Conservation (phyloP, 2,329 filamentous ascomycete species). For the Orbilia oligospora region DNA sequence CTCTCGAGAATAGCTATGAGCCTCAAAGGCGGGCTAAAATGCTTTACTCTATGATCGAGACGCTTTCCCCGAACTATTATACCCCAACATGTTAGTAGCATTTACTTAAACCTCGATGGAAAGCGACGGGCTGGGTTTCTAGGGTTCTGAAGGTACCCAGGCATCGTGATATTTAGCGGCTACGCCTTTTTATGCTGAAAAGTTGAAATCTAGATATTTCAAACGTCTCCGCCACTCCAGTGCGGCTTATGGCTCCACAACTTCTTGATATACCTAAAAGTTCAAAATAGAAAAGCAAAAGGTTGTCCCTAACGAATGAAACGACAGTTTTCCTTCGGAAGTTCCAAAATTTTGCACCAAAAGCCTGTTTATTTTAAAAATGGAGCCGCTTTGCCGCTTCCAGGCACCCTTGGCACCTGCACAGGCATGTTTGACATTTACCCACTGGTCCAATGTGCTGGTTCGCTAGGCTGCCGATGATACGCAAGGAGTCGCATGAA, state of each 20-base stretch:
- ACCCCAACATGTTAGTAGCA: slow-evolving; percentile 33
- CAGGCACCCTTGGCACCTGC: slow-evolving; percentile 38
- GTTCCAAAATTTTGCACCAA: background rate
- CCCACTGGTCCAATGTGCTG: background rate
- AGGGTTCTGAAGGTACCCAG: slow-evolving; percentile 18
- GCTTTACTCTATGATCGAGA: background rate
- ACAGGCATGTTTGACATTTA: slow-evolving; percentile 32
- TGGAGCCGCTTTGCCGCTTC: slow-evolving; percentile 31
- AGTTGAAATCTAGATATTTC: slow-evolving; percentile 24
- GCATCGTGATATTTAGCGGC: slow-evolving; percentile 23
- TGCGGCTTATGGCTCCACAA: slow-evolving; percentile 1
- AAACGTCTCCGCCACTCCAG: background rate
- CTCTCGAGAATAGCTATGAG: background rate
- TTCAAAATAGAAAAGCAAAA: slow-evolving; percentile 11
- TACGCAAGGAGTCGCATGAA: slow-evolving; percentile 41
- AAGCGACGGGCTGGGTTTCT: slow-evolving; percentile 1
- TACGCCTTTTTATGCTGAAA: slow-evolving; percentile 22
- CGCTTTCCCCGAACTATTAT: slow-evolving; percentile 26
- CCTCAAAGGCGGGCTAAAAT: slow-evolving; percentile 4
- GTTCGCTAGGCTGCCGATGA: slow-evolving; percentile 32
- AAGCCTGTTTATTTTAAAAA: slow-evolving; percentile 26
- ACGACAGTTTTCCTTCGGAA: background rate
- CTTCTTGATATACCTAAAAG: slow-evolving; percentile 8
- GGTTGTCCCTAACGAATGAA: background rate
- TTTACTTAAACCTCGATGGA: slow-evolving; percentile 20